A percentile compares a stretch with the other conserved stretches of the same genome.
Conservation (phyloP, 108 stramenopile genomes). For the Craspedostauros australis region DNA sequence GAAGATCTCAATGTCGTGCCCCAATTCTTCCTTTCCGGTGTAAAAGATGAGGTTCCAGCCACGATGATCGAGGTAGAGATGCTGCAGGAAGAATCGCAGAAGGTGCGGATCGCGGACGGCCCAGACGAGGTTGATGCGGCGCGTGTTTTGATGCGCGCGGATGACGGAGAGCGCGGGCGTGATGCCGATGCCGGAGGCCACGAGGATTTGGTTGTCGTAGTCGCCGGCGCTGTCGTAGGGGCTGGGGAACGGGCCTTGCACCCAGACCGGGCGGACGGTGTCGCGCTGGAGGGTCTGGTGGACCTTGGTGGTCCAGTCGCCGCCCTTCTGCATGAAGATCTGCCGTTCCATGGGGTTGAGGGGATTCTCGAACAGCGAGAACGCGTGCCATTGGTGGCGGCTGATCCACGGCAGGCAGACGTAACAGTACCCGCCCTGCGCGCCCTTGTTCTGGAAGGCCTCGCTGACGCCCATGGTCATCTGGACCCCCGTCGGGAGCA, state of each 20-base stretch:
- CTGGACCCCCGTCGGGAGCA: constrained; percentile 26
- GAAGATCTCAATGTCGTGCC: not conserved
- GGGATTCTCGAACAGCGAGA: constrained; percentile 39
- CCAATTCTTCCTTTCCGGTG: constrained; percentile 34
- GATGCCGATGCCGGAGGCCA: constrained; percentile 41
- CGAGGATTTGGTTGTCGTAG: constrained; percentile 39
- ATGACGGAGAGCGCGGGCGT: constrained; percentile 45
- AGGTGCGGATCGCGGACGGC: constrained; percentile 31
- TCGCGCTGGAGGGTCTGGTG: constrained; percentile 26
- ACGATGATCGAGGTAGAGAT: constrained; percentile 30
- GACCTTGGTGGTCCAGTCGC: constrained; percentile 41
- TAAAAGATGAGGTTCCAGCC: constrained; percentile 46
- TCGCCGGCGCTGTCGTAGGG: constrained; percentile 36
- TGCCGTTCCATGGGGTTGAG: constrained; percentile 24
- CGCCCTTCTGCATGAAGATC: constrained; percentile 37
- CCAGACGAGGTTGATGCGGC: constrained; percentile 45
- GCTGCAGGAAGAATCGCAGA: constrained; percentile 42
- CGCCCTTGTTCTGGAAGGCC: constrained; percentile 24
- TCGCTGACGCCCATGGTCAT: constrained; percentile 29
- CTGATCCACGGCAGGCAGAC: constrained; percentile 41
- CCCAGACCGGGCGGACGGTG: constrained; percentile 39
- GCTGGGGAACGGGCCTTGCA: constrained; percentile 38
- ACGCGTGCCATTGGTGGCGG: constrained; percentile 45
- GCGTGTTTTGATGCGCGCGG: constrained; percentile 23
- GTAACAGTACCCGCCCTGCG: constrained; percentile 25